Conservation (phyloP, 768 basidiomycete species). For the Russula brevipes region DNA sequence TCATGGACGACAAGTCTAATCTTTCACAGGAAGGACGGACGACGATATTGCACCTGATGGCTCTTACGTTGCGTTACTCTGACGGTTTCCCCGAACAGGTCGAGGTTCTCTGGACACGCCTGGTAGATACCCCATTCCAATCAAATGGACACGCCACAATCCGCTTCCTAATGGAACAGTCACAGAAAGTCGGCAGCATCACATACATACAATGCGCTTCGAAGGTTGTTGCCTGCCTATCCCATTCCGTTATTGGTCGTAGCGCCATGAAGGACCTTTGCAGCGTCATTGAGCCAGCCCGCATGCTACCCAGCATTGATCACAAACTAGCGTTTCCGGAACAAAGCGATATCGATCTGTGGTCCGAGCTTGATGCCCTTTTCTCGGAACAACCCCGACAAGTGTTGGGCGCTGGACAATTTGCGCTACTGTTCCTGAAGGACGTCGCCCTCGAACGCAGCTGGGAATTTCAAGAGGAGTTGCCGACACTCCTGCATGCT, state of each 20-base stretch:
- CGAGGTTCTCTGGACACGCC: conserved; percentile 67
- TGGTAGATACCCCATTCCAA: conserved; percentile 67
- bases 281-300: conserved; percentile 73
- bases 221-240: conserved; percentile 78
- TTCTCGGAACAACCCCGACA: conserved; percentile 69
- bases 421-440: conserved; percentile 79
- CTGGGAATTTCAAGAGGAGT: conserved; percentile 65
- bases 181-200: conserved; percentile 73
- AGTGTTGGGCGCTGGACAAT: conserved; percentile 76
- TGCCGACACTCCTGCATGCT: conserved; percentile 73
- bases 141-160: conserved; percentile 75
- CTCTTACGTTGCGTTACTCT: conserved; percentile 72
- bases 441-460: conserved; percentile 71
- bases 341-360: conserved; percentile 64
- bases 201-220: conserved; percentile 76
- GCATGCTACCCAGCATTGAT: conserved; percentile 75
- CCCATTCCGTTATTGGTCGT: conserved; percentile 66
- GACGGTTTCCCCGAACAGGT: conserved; percentile 77
- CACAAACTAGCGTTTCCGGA: conserved; percentile 60
- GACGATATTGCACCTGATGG: conserved; percentile 74
- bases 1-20: conserved; percentile 55
- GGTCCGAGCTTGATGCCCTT: conserved; percentile 73
- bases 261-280: conserved; percentile 81
- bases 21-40: conserved; percentile 55
- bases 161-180: conserved; percentile 82